A percentile compares a stretch with the other conserved stretches of the same genome.
Evolutionary conservation across 176 grass and related monocot genomes (phyloP).

Genomic region (Urochloa ruziziensis): DNA sequence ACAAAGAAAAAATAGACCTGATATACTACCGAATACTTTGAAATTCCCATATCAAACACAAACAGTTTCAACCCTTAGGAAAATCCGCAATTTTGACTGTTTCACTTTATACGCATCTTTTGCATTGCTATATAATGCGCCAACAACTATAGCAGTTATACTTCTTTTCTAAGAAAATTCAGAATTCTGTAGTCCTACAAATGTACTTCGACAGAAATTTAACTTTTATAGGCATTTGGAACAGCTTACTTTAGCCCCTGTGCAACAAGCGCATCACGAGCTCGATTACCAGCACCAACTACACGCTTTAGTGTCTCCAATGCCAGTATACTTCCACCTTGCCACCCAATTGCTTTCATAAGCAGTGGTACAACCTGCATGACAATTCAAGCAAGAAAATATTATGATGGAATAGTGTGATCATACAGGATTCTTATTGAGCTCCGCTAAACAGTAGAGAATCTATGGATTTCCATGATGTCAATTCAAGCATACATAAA

Average conservation of each 20-base stretch:
- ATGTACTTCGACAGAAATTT: not conserved
- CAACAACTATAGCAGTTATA: not conserved
- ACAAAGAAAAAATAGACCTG: not conserved
- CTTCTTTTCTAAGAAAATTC: not conserved
- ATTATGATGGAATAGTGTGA: not conserved
- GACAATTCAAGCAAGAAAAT: constrained; percentile 27
- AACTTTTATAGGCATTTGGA: not conserved
- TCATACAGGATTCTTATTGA: constrained; percentile 14
- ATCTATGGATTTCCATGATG: not conserved
- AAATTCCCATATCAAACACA: not conserved
- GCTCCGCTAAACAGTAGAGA: not conserved
- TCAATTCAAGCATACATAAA: not conserved
- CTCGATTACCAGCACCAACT: constrained; percentile 95
- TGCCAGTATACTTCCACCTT: constrained; percentile 93
- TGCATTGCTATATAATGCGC: not conserved
- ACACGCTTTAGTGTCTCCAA: constrained; percentile 98
- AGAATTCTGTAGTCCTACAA: not conserved
- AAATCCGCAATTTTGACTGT: not conserved
- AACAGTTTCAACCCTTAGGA: not conserved
- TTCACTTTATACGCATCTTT: not conserved
- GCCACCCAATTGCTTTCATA: constrained; percentile 99
- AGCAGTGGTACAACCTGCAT: constrained; percentile 94
- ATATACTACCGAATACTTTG: constrained; percentile 17
- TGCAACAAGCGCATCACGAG: constrained; percentile 95
- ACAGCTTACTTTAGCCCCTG: constrained; percentile 90